These are phyloP conservation scores for Vitis amurensis DNA, from an alignment of 164 flowering plant species.

Conservation along the genomic window DNA sequence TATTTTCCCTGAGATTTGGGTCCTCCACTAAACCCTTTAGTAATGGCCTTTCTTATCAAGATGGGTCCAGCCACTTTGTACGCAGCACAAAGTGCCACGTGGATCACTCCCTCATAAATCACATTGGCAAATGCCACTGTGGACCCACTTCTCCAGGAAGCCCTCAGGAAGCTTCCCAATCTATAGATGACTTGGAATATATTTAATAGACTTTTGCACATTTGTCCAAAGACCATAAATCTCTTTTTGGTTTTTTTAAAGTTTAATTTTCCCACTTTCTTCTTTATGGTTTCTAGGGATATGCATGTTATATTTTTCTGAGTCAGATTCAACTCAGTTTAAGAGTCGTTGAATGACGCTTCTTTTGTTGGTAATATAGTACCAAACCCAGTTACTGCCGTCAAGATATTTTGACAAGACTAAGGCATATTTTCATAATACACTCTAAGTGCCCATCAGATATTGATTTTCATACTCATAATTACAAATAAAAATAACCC, in stretches of 20 bases:
- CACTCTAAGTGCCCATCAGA: too few species aligned
- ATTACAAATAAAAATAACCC: neutral
- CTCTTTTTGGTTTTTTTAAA: neutral
- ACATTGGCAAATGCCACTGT: constrained; percentile 14
- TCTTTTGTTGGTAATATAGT: neutral
- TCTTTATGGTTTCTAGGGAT: constrained; percentile 1
- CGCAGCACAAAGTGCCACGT: constrained; percentile 10
- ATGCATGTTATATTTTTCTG: constrained; percentile 7
- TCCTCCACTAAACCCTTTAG: constrained; percentile 27
- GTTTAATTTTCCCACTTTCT: neutral
- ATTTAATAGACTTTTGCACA: constrained; percentile 2
- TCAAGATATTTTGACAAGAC: too few species aligned
- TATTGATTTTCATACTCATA: neutral
- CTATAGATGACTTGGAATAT: constrained; percentile 4
- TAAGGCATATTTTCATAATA: too few species aligned
- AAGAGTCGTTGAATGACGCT: neutral
- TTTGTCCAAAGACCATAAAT: neutral
- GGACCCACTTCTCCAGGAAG: constrained; percentile 19
- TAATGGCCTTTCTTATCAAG: constrained; percentile 22
- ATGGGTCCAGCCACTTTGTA: constrained; percentile 33
- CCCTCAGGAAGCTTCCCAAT: constrained; percentile 11
- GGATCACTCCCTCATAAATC: constrained; percentile 4
- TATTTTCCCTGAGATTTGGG: constrained; percentile 13
- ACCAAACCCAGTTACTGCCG: too few species aligned
- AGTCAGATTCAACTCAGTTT: constrained; percentile 16